Percentiles rank a stretch among this genome's conserved stretches.
phyloP scores from a whole-genome alignment of 768 basidiomycete genomes.

The Termitomyces sp. region DNA sequence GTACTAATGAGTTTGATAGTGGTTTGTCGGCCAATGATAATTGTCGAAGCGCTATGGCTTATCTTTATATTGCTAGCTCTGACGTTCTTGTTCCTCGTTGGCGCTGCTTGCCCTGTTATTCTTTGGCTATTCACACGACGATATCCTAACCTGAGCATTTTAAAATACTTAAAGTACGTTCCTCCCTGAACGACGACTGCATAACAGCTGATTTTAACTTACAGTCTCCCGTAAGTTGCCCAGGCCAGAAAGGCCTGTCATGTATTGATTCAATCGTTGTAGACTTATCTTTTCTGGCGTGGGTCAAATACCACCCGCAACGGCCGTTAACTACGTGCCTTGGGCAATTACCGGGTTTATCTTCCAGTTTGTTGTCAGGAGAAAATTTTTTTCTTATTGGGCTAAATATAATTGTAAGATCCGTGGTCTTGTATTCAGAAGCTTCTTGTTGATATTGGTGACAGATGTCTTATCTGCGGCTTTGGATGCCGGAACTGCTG shows the following conservation, averaged over 20 bases:
- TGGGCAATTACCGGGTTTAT: slow-evolving; percentile 74
- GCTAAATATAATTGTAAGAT: slow-evolving; percentile 70
- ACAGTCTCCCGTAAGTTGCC: slow-evolving; percentile 41
- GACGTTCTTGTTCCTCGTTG: slow-evolving; percentile 69
- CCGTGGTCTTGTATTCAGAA: neutral
- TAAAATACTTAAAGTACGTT: slow-evolving; percentile 68
- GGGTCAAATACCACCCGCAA: slow-evolving; percentile 71
- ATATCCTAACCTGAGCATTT: slow-evolving; percentile 57
- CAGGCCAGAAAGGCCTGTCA: neutral
- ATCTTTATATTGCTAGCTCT: slow-evolving; percentile 31
- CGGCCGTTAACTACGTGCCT: slow-evolving; percentile 78
- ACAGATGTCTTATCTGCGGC: slow-evolving; percentile 72
- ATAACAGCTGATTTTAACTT: neutral
- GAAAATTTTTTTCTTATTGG: slow-evolving; percentile 68
- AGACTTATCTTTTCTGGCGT: slow-evolving; percentile 71
- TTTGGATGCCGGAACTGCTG: slow-evolving; percentile 66
- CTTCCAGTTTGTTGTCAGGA: slow-evolving; percentile 69
- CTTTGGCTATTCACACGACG: slow-evolving; percentile 57
- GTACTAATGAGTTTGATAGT: slow-evolving; percentile 7
- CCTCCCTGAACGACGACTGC: neutral
- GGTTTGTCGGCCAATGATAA: slow-evolving; percentile 8
- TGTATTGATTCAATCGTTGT: neutral
- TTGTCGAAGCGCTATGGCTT: neutral
- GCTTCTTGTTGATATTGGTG: neutral
- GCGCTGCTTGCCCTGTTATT: slow-evolving; percentile 58